phyloP scores from a whole-genome alignment of 768 basidiomycete species.

The Macrolepiota fuliginosa region DNA sequence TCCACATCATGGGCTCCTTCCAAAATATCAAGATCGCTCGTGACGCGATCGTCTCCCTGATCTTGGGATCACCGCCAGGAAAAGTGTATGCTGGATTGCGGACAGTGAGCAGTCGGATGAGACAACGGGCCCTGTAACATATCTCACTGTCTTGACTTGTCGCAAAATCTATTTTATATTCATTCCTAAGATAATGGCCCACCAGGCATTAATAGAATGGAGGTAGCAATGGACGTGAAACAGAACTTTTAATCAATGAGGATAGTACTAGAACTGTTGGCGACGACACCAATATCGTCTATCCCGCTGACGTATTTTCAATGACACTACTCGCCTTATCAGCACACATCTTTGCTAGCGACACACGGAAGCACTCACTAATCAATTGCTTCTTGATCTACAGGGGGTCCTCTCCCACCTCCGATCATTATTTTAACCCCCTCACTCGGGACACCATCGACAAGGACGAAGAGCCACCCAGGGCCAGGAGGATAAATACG shows the following conservation, averaged over 20 bases:
- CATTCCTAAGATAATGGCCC: background rate
- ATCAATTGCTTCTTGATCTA: slow-evolving; percentile 51
- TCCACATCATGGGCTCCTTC: slow-evolving; percentile 97
- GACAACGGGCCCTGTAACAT: slow-evolving; percentile 77
- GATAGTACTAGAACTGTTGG: background rate
- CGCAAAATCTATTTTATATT: background rate
- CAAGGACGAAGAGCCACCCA: slow-evolving; percentile 50
- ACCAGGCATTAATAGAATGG: background rate
- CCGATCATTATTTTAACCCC: slow-evolving; percentile 69
- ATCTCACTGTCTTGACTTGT: background rate
- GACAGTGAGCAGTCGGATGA: slow-evolving; percentile 91
- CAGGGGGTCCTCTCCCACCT: slow-evolving; percentile 55
- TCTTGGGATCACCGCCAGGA: slow-evolving; percentile 93
- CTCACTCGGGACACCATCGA: slow-evolving; percentile 61
- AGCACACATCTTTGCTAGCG: background rate
- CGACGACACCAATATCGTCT: no score
- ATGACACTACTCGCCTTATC: background rate
- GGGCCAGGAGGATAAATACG: no score
- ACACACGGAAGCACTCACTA: slow-evolving; percentile 47
- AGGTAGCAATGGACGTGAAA: background rate
- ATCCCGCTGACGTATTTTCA: no score
- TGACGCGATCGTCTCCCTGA: slow-evolving; percentile 93
- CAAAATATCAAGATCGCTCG: slow-evolving; percentile 98
- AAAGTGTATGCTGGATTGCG: slow-evolving; percentile 90
- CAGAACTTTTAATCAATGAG: background rate